A percentile compares a stretch with the other conserved stretches of the same genome.
These are phyloP conservation scores for Aspergillus fructus DNA, from an alignment of 2,329 filamentous ascomycete genomes.

Conservation along the genomic window DNA sequence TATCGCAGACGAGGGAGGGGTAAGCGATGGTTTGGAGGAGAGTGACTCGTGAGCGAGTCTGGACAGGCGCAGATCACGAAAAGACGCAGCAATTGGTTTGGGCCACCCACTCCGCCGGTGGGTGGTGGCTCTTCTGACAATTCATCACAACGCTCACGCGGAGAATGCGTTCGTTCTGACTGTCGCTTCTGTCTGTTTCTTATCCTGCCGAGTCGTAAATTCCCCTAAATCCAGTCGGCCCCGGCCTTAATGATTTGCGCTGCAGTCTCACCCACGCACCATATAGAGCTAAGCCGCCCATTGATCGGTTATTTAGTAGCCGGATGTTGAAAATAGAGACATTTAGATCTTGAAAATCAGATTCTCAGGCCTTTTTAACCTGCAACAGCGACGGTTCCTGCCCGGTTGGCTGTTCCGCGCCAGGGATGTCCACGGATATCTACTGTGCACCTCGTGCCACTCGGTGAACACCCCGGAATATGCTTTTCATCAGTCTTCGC, in stretches of 20 bases:
- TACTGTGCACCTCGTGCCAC: not conserved
- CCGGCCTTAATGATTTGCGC: constrained; percentile 4
- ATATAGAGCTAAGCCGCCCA: not conserved
- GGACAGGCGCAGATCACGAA: constrained; percentile 30
- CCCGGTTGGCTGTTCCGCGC: not conserved
- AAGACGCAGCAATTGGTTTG: constrained; percentile 24
- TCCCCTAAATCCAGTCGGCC: not conserved
- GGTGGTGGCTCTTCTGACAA: constrained; percentile 13
- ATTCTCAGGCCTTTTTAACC: not conserved
- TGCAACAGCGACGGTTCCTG: not conserved
- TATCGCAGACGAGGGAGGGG: constrained; percentile 20
- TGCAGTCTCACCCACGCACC: not conserved
- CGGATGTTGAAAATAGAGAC: not conserved
- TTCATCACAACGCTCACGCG: not conserved
- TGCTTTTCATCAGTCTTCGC: not conserved
- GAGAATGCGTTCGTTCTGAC: not conserved
- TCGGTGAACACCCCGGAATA: not conserved
- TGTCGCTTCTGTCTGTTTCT: not conserved
- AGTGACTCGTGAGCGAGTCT: constrained; percentile 20
- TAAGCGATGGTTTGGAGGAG: constrained; percentile 16
- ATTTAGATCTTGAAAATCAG: not conserved
- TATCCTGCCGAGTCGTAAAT: not conserved
- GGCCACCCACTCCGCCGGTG: constrained; percentile 15
- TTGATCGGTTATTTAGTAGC: constrained; percentile 2
- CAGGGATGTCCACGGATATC: not conserved